Base-by-base conservation (phyloP, 2,329 filamentous ascomycete species). In the Claviceps pazoutovae region DNA sequence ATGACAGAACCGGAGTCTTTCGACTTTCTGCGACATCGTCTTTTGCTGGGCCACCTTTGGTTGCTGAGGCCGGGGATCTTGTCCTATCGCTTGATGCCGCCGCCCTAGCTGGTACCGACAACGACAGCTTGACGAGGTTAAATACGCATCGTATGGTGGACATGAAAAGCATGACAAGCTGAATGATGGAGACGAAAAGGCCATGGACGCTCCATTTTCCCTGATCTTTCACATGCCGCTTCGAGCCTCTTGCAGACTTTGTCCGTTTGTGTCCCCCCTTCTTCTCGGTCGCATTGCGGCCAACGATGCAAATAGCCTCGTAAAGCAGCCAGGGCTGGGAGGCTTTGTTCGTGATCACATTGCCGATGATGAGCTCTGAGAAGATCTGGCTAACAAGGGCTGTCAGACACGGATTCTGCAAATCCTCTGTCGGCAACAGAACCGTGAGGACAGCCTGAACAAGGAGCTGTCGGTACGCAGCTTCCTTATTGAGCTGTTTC, bases 291-390 rank as follows among this genome's bases (percentile, higher is more conserved):
- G 66, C 52, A 44, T 72, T 61, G 56, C 70, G 70, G n/a, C 74
- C 76, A 55, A 84, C 68, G 63, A 91, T 94, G 58, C 83, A 84
- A 55, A 95, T 78, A 53, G 80, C 77, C 65, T 95, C 89, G 80
- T 85, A 95, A 58, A 97, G 68, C 61, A 96, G 78, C 87, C 88
- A 94, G 23, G 87, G 86, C 68, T 97, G 84, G 58, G 86, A 88
- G 42, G 86, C 76, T 65, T 85, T 94, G 61, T 84, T 86, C 60
- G 83, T 82, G 60, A 96, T 74, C 53, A 85, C 78, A 59, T 88
- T 89, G 56, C 88, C 88, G 57, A 98, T 74, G 56, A 97, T 87
- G 64, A 95, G 82, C 67, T 96, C 89, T 6, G 89, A 87, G 55
- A 97, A 75, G 57, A 97, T 86, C 68, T 96, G 88, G 51, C 83